Base-by-base conservation (phyloP, 495 filamentous ascomycete species). In the Penicillium antarcticum region DNA sequence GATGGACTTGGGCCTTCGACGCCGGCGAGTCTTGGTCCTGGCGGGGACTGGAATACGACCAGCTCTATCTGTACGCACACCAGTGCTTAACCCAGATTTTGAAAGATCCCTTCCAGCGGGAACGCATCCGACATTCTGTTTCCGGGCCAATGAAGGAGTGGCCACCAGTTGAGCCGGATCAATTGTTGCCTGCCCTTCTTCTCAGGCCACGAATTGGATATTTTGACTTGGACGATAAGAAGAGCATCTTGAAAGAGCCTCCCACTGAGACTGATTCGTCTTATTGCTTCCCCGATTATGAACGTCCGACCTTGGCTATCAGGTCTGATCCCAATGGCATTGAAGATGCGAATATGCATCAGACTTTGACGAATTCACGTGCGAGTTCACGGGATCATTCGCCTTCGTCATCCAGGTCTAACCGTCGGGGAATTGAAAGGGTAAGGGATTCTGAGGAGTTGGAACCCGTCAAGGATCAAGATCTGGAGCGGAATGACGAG, bases 1-100 rank as follows among this genome's bases (percentile, higher is more conserved):
- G 24, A 1, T 29, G 24, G 24, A 29, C 7, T 5, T 70, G 67
- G 67, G 40, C 31, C 5, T 66, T 70, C 35, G 65, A 70, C 2
- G 35, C 60, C 16, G 67, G 65, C n/a, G 16, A 52, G 11, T 2
- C 24, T 0, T 10, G 21, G 14, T 18, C n/a, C 8, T 58, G 53
- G 52, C 42, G 48, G 9, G 42, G 45, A 0, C 26, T 58, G 39
- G 40, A 40, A 5, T 2, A 42, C 23, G 52, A 48, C 2, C 17
- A 48, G 39, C 42, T 69, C 5, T 42, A 50, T 42, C 53, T 53
- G 10, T 56, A 50, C 23, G 62, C 57, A 34, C 59, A 58, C 31
- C 37, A 9, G n/a, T 58, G 51, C 35, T 54, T 64, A 19, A 23
- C 33, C 14, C 45, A 59, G n/a, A 46, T 55, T 6, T 45, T 67